Conservation (phyloP, 2,329 filamentous ascomycete genomes). For the Cladosporium colombiae region DNA sequence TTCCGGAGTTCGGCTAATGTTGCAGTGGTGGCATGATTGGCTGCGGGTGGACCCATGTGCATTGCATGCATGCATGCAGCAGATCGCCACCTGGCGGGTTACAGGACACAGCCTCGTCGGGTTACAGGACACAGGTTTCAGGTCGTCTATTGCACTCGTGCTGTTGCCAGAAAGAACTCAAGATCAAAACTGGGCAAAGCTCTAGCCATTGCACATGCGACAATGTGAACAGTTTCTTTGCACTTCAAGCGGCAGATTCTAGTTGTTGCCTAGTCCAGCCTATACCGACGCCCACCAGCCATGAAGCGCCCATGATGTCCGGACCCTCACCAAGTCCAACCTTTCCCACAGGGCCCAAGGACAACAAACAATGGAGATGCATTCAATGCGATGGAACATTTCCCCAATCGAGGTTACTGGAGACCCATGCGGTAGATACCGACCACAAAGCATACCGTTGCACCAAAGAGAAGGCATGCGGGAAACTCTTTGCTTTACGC, state of each 20-base stretch:
- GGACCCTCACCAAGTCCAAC: neutral
- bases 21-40: neutral
- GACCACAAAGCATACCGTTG: neutral
- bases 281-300: neutral
- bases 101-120: neutral
- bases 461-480: neutral
- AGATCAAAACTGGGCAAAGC: neutral
- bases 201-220: neutral
- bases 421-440: neutral
- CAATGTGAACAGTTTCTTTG: neutral
- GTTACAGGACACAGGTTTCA: neutral
- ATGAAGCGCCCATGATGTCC: neutral
- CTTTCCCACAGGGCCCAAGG: neutral
- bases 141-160: neutral
- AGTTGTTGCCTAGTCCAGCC: neutral
- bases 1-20: neutral
- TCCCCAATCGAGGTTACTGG: neutral
- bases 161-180: neutral
- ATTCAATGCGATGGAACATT: neutral
- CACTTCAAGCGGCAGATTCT: neutral
- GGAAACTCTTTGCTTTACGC: neutral
- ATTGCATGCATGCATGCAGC: neutral
- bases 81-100: neutral
- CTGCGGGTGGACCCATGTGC: neutral
- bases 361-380: neutral